Base-by-base conservation (phyloP, 2,329 filamentous ascomycete species). In the Exophiala dermatitidis region DNA sequence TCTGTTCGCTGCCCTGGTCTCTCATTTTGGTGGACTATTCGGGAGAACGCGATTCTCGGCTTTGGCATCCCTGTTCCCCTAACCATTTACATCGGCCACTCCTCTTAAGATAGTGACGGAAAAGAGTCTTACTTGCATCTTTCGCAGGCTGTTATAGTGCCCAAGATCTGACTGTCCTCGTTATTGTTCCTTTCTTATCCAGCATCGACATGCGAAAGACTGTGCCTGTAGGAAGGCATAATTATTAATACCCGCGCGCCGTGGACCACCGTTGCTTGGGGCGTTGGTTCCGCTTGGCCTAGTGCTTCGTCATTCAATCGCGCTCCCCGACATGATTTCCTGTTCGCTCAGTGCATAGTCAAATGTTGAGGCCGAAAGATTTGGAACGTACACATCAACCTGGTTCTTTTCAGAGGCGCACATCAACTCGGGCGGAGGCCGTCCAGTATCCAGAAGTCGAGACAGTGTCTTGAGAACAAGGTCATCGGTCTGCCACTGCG, bases 91-190 rank as follows among this genome's bases (percentile, higher is more conserved):
- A 48, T 37, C 42, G 44, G 41, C 38, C 40, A 26, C 28, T 30
- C 30, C 46, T 47, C 42, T 38, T 28, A 12, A 28, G 43, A 29
- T 49, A 36, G 36, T 36, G 29, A 44, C 36, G 10, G 34, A 12
- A 40, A 6, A 26, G n/a, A 33, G 42, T 29, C 52, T 43, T 41
- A 34, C 52, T 43, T 41, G 30, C 36, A 37, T 42, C 47, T 47
- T 42, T 41, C 46, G 38, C 46, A 32, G 45, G 10, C 45, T 10
- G 19, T 19, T 40, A 32, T 53, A 30, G 45, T 37, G 47, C 31
- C 26, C 46, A 37, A 48, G 41, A 28, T 41, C 48, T 51, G 52
- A 51, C 38, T 41, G 32, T 40, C 30, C 33, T 48, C 40, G 38
- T 50, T 33, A 8, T 32, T 37, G 19, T 48, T 43, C 43, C 48